These are phyloP conservation scores for Colletotrichum horii DNA, from an alignment of 2,329 filamentous ascomycete species.

Conservation along the genomic window DNA sequence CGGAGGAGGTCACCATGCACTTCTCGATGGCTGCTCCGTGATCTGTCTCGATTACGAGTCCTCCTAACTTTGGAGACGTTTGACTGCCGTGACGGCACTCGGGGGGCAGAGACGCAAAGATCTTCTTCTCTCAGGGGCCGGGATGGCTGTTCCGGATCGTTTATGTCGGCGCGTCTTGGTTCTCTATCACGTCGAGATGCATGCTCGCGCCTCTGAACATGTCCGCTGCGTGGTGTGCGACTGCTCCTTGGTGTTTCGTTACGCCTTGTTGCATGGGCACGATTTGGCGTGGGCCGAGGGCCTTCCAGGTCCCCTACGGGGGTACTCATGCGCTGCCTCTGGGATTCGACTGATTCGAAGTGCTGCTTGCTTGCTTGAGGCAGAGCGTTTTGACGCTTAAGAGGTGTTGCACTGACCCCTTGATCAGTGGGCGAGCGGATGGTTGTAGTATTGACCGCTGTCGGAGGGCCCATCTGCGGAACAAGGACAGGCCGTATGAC, in stretches of 20 bases:
- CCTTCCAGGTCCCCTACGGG: neutral
- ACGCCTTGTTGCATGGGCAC: neutral
- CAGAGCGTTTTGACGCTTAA: neutral
- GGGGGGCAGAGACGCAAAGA: neutral
- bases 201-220: neutral
- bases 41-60: neutral
- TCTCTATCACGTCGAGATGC: neutral
- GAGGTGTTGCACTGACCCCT: neutral
- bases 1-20: neutral
- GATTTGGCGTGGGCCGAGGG: neutral
- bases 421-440: neutral
- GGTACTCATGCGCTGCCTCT: neutral
- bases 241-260: neutral
- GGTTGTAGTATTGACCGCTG: neutral
- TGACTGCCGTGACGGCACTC: neutral
- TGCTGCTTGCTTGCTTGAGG: neutral
- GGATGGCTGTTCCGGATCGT: neutral
- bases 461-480: neutral
- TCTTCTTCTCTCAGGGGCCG: neutral
- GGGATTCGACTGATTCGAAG: neutral
- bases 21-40: neutral
- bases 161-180: neutral
- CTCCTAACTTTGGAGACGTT: neutral
- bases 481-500: neutral
- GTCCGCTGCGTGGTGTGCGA: neutral